Conservation (phyloP, 106 monocot species). For the Phalaenopsis aphrodite region DNA sequence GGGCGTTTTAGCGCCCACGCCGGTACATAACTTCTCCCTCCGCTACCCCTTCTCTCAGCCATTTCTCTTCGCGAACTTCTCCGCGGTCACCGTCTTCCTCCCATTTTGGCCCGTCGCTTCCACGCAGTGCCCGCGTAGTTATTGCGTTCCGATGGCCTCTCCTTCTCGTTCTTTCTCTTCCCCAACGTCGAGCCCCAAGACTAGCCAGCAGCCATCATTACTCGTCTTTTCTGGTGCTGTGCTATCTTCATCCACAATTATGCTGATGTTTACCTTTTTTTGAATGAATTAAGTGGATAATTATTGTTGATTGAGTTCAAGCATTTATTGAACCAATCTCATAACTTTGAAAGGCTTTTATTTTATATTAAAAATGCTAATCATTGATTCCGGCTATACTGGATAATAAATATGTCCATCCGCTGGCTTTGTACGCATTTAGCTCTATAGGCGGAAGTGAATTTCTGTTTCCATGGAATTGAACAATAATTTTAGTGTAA, state of each 20-base stretch:
- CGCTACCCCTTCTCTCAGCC: not conserved
- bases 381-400: not conserved
- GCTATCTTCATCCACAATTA: not conserved
- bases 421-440: not conserved
- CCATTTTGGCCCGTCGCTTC: not conserved
- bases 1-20: not conserved
- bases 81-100: not conserved
- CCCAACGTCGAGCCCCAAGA: not conserved
- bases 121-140: not conserved
- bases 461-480: not conserved
- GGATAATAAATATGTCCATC: not conserved
- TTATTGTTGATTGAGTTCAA: not conserved
- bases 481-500: not conserved
- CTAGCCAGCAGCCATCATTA: slow-evolving; percentile 5
- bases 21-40: not conserved
- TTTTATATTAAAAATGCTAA: not conserved
- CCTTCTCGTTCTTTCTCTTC: not conserved
- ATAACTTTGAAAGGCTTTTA: not conserved
- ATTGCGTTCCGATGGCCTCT: not conserved
- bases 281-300: too few species aligned
- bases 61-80: not conserved
- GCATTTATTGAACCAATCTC: not conserved
- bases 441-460: not conserved
- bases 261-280: not conserved
- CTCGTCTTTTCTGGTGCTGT: slow-evolving; percentile 4